Percentiles rank a stretch among this genome's conserved stretches.
phyloP scores from a whole-genome alignment of 768 basidiomycete species.

The Tricholoma saponaceum region DNA sequence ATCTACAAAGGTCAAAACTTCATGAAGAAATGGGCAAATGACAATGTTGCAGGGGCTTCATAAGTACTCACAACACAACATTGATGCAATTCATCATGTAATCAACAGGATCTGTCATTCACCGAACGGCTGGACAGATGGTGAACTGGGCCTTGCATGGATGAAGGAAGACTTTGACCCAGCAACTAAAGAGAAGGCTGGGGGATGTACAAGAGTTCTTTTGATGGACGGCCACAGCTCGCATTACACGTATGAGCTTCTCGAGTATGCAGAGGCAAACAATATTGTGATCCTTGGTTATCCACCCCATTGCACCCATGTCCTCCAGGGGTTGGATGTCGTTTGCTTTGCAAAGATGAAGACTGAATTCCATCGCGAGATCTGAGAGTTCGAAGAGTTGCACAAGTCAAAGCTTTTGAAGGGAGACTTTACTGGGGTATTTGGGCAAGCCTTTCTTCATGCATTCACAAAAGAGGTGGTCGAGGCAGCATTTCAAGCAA shows the following conservation, averaged over 20 bases:
- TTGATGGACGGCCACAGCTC: conserved; percentile 40
- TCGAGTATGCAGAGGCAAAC: conserved; percentile 27
- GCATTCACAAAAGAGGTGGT: conserved; percentile 8
- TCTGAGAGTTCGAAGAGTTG: conserved; percentile 20
- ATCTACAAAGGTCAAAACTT: conserved; percentile 37
- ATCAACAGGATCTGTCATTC: conserved; percentile 17
- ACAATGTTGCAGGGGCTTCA: conserved; percentile 31
- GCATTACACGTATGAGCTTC: conserved; percentile 29
- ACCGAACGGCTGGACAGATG: conserved; percentile 29
- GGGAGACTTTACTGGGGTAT: conserved; percentile 6
- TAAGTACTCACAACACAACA: conserved; percentile 17
- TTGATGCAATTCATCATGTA: not conserved
- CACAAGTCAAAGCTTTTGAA: conserved; percentile 21
- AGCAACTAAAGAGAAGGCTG: conserved; percentile 30
- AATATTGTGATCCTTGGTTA: conserved; percentile 37
- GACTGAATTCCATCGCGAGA: conserved; percentile 8
- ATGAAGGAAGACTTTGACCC: conserved; percentile 27
- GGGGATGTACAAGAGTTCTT: conserved; percentile 24
- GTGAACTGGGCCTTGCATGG: conserved; percentile 20
- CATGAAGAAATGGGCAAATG: conserved; percentile 24
- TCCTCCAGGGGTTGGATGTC: conserved; percentile 40
- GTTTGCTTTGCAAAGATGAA: conserved; percentile 41
- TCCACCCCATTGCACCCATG: conserved; percentile 37
- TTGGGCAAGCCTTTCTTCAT: conserved; percentile 13
- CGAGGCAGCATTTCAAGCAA: too few species aligned